A percentile compares a stretch with the other conserved stretches of the same genome.
Conservation (phyloP, 2,329 filamentous ascomycete genomes). For the Fusarium humuli region DNA sequence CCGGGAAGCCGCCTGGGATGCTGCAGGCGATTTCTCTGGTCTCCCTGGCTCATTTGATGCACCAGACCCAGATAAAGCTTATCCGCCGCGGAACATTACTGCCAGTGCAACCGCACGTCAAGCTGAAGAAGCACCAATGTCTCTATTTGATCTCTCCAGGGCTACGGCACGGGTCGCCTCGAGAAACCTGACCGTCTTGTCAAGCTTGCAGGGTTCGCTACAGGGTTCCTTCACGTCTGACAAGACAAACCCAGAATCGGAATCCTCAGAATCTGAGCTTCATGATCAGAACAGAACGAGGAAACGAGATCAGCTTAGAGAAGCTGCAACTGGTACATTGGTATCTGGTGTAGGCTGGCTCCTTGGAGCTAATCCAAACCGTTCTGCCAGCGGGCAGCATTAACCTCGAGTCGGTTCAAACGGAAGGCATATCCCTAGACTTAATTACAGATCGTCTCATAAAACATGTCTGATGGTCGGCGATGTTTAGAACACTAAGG, state of each 20-base stretch:
- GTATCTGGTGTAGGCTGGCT: conserved; percentile 76
- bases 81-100: conserved; percentile 50
- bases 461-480: too few species aligned
- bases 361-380: conserved; percentile 64
- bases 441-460: neutral
- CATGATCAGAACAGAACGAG: conserved; percentile 60
- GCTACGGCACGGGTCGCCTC: conserved; percentile 70
- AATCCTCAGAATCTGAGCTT: conserved; percentile 41
- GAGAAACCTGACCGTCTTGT: conserved; percentile 67
- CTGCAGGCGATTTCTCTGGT: conserved; percentile 68
- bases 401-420: neutral
- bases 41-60: conserved; percentile 67
- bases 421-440: neutral
- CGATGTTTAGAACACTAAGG: neutral
- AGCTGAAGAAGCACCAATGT: conserved; percentile 70
- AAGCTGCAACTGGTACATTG: conserved; percentile 74
- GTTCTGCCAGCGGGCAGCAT: conserved; percentile 30
- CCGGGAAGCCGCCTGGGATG: conserved; percentile 77
- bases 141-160: conserved; percentile 72
- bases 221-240: conserved; percentile 33
- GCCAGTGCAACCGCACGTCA: conserved; percentile 52
- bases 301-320: conserved; percentile 78
- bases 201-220: conserved; percentile 58
- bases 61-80: conserved; percentile 41
- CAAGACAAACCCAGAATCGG: conserved; percentile 29